A percentile compares a stretch with the other conserved stretches of the same genome.
Conservation (phyloP, 2,329 filamentous ascomycete species). For the Penicillium sp. region DNA sequence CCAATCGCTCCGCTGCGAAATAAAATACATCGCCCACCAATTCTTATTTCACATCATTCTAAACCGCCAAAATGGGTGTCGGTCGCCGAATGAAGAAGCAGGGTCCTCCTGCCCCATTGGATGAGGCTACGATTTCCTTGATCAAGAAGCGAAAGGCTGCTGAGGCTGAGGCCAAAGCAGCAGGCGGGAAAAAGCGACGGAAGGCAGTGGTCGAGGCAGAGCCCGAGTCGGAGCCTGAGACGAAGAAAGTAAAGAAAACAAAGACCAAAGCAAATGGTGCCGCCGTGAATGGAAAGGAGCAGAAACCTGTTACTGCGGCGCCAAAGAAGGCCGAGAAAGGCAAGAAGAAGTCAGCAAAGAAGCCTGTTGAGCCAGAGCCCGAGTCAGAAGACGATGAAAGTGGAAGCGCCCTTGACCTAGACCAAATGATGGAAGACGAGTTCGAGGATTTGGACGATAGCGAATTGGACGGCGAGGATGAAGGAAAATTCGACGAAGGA, state of each 20-base stretch:
- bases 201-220: slow-evolving; percentile 30
- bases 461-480: slow-evolving; percentile 46
- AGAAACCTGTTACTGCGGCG: slow-evolving; percentile 28
- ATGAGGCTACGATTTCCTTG: slow-evolving; percentile 60
- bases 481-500: slow-evolving; percentile 52
- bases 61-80: slow-evolving; percentile 65
- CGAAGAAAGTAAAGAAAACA: slow-evolving; percentile 29
- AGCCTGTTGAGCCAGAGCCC: slow-evolving; percentile 33
- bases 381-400: slow-evolving; percentile 34
- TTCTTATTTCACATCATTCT: not conserved
- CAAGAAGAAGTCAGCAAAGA: slow-evolving; percentile 34
- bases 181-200: slow-evolving; percentile 63
- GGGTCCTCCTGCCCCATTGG: slow-evolving; percentile 76
- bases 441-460: slow-evolving; percentile 47
- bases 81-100: slow-evolving; percentile 90
- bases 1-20: not conserved
- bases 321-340: slow-evolving; percentile 27
- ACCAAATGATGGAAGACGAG: slow-evolving; percentile 43
- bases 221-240: slow-evolving; percentile 36
- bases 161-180: slow-evolving; percentile 55
- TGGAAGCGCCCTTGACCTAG: slow-evolving; percentile 24
- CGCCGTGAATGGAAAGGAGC: slow-evolving; percentile 27
- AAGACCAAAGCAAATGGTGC: slow-evolving; percentile 41
- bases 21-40: not conserved
- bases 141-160: slow-evolving; percentile 79